Percentiles rank a stretch among this genome's conserved stretches.
phyloP scores from a whole-genome alignment of 2,329 filamentous ascomycete genomes.

The Chaetomium strumarium region DNA sequence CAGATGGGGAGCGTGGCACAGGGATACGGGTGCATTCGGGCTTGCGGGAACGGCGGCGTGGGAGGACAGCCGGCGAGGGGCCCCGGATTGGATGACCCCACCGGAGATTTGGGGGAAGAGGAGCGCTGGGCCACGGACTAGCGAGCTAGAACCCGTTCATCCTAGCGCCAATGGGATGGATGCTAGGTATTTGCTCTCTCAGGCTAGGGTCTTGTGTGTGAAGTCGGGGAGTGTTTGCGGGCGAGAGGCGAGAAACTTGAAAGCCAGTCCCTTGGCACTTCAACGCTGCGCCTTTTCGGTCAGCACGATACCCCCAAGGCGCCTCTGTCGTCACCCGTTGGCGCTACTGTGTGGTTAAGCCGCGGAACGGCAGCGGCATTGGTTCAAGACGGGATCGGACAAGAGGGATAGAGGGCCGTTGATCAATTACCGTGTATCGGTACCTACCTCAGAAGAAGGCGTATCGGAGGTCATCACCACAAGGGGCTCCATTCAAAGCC shows the following conservation, averaged over 20 bases:
- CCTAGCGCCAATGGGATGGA: neutral
- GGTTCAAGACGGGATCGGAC: slow-evolving; percentile 7
- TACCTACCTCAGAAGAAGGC: no score
- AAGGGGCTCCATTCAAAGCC: no score
- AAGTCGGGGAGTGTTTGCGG: slow-evolving; percentile 1
- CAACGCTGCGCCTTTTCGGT: slow-evolving; percentile 5
- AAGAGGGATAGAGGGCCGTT: neutral
- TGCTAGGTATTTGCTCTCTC: neutral
- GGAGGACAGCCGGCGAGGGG: neutral
- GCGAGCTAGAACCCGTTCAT: no score
- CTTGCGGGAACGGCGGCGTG: slow-evolving; percentile 12
- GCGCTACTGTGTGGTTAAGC: neutral
- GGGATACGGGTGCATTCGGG: slow-evolving; percentile 10
- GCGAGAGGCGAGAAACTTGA: neutral
- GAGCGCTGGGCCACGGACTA: no score
- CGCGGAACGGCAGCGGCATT: slow-evolving; percentile 10
- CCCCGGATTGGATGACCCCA: slow-evolving; percentile 5
- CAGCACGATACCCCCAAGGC: slow-evolving; percentile 1
- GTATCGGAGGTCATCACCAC: no score
- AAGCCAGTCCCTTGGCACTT: slow-evolving; percentile 3
- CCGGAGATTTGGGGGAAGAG: neutral
- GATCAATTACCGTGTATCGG: no score
- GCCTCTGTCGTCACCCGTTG: slow-evolving; percentile 16
- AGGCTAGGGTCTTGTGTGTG: neutral
- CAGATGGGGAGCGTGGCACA: no score